Evolutionary conservation across 441 rosid species (phyloP), one percentile per base, ranked within the genome.

Genomic region (Biscutella laevigata): DNA sequence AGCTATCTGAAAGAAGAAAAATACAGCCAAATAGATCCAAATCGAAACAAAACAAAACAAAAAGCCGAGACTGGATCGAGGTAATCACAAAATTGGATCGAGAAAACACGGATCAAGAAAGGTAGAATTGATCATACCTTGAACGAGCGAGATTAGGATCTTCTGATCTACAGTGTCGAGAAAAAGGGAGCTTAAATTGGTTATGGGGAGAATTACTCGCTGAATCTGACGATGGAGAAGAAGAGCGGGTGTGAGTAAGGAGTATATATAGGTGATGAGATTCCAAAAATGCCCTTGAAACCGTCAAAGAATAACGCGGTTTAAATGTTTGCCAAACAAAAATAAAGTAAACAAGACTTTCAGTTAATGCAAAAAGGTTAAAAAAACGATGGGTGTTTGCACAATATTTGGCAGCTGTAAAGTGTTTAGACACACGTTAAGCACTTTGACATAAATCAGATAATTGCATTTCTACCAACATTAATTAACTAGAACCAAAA

Each of bases 221-320:
- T 51, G 29, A 59, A 59, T 66, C 44, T 59, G 71, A 48, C 52
- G 46, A 53, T 59, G 52, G 45, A 53, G 62, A 53, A 66, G 57
- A 53, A 53, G 50, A 59, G 61, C 61, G 51, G 66, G 58, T n/a
- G 71, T 34, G 64, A 28, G 61, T 38, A 12, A 2, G 20, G 52
- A 52, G 57, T 46, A 59, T 66, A 59, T 66, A 66, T 66, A 66
- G 71, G 62, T 66, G 36, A 2, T 47, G 47, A 66, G 40, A 53
- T 66, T 53, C 66, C 71, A 26, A 59, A 53, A 53, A 24, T 66
- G 40, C 71, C 71, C 66, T 60, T 59, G 71, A 59, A 53, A 53
- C 61, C 62, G 57, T 53, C 66, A 51, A 53, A 65, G 45, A 17
- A 22, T 66, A 59, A 66, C 66, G 56, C 56, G 51, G 59, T 45